These are phyloP conservation scores for Nepenthes gracilis DNA, from an alignment of 148 eudicot species.

Conservation along the genomic window DNA sequence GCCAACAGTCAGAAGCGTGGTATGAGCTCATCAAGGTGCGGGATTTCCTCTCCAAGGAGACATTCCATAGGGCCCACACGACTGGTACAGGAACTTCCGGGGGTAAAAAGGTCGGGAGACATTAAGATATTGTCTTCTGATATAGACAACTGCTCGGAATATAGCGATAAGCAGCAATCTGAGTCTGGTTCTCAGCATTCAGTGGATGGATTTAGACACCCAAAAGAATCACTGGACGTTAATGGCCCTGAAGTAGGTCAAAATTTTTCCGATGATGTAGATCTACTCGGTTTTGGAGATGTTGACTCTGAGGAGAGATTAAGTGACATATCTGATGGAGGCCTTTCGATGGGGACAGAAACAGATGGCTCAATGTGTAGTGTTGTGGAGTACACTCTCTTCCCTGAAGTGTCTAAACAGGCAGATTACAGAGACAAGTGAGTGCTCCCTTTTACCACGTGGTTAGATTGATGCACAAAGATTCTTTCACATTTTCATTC, in stretches of 20 bases:
- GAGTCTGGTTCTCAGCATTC: conserved; percentile 73
- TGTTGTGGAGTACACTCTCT: conserved; percentile 81
- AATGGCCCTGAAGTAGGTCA: conserved; percentile 28
- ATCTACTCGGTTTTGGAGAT: conserved; percentile 74
- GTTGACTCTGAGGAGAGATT: conserved; percentile 76
- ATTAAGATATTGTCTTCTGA: conserved; percentile 41
- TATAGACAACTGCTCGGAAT: conserved; percentile 60
- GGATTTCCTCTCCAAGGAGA: conserved; percentile 55
- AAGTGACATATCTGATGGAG: conserved; percentile 96
- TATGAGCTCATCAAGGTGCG: conserved; percentile 27
- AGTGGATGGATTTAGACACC: conserved; percentile 43
- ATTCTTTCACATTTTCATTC: neutral
- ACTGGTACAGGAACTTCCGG: conserved; percentile 18
- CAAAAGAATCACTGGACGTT: conserved; percentile 35
- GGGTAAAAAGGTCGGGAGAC: conserved; percentile 22
- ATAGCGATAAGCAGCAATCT: conserved; percentile 54
- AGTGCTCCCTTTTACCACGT: conserved; percentile 4
- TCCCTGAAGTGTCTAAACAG: conserved; percentile 56
- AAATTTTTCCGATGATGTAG: conserved; percentile 45
- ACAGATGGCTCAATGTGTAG: conserved; percentile 84
- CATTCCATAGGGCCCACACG: conserved; percentile 41
- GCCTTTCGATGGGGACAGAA: conserved; percentile 94
- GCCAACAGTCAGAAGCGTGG: conserved; percentile 31
- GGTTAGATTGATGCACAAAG: neutral
- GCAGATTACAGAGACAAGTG: conserved; percentile 43